Evolutionary conservation across 1,139 yeast species (phyloP), one percentile per base, ranked within the genome.

Genomic region (Meyerozyma sp.): DNA sequence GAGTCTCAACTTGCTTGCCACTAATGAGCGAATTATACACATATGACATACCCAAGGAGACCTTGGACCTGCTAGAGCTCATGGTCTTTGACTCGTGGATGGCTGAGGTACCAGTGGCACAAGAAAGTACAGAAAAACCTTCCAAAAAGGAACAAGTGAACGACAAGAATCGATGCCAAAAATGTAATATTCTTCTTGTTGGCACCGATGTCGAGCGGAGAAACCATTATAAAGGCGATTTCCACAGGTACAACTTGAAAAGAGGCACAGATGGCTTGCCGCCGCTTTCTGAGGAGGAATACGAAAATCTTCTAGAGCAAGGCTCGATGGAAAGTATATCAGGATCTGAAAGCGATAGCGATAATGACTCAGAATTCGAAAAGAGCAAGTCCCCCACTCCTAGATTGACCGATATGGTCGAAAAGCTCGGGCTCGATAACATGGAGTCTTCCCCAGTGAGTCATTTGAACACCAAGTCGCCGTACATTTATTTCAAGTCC

Each of bases 401-500:
- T 13, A 57, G 55, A 36, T 53, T 73, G 27, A 66, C 68, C 7
- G 56, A 67, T 0, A 60, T 70, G 20, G 58, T 73, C 39, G 75
- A 73, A 42, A 61, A 59, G 42, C 52, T 60, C 28, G 58, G 58
- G 36, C 32, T 59, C 4, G 42, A 51, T n/a, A 27, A 40, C 2
- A 65, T 59, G 2, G 65, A 64, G 2, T 66, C 63, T 29, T 57
- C 67, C 7, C 57, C 66, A 1, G 68, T 71, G 5, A 77, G 84
- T 51, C 81, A 75, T 52, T 59, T 82, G 48, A 77, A 82, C 49
- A 81, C 89, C 0, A 76, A 77, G 52, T 78, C 90, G 0, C 87
- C 95, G 1, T 75, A 68, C 49, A 66, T 84, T 2, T 63, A 77
- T 36, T 82, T 83, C 58, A 71, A 69, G 44, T 77, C 87, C 0